These are phyloP conservation scores for Akanthomyces muscarius DNA, from an alignment of 2,329 filamentous ascomycete genomes.

Conservation along the genomic window DNA sequence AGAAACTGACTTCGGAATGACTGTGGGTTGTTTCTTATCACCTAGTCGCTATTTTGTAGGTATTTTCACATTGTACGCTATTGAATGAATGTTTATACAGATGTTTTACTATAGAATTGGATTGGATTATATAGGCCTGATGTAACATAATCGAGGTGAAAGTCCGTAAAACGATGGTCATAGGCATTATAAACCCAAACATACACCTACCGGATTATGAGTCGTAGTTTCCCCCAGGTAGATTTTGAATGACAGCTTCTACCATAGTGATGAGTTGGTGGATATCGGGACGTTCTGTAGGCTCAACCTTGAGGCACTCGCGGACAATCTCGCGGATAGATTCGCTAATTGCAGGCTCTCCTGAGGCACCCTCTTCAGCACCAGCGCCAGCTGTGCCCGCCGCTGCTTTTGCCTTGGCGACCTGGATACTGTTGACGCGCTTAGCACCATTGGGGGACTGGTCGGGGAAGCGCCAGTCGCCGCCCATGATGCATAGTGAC, in stretches of 20 bases:
- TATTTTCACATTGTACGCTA: too few relatives aligned
- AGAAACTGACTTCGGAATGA: too few relatives aligned
- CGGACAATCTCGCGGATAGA: constrained; percentile 83
- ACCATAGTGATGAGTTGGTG: constrained; percentile 77
- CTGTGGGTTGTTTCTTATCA: too few relatives aligned
- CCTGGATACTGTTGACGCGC: constrained; percentile 39
- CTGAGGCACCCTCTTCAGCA: constrained; percentile 27
- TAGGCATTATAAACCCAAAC: neutral
- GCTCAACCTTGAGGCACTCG: constrained; percentile 81
- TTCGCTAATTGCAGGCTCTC: constrained; percentile 63
- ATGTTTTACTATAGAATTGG: too few relatives aligned
- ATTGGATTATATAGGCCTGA: too few relatives aligned
- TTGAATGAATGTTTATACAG: too few relatives aligned
- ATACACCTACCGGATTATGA: neutral
- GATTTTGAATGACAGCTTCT: constrained; percentile 63
- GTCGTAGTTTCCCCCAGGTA: constrained; percentile 51
- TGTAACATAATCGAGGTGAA: too few relatives aligned
- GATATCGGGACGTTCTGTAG: constrained; percentile 80
- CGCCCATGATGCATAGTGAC: constrained; percentile 86
- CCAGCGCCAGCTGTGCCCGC: constrained; percentile 27
- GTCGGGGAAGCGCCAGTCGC: constrained; percentile 95
- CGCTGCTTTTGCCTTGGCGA: constrained; percentile 24
- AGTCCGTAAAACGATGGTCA: neutral
- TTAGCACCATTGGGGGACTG: constrained; percentile 62
- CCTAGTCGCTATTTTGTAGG: too few relatives aligned